phyloP scores from a whole-genome alignment of 1,284 basidiomycete species.

The Sanghuangporus weigelae region DNA sequence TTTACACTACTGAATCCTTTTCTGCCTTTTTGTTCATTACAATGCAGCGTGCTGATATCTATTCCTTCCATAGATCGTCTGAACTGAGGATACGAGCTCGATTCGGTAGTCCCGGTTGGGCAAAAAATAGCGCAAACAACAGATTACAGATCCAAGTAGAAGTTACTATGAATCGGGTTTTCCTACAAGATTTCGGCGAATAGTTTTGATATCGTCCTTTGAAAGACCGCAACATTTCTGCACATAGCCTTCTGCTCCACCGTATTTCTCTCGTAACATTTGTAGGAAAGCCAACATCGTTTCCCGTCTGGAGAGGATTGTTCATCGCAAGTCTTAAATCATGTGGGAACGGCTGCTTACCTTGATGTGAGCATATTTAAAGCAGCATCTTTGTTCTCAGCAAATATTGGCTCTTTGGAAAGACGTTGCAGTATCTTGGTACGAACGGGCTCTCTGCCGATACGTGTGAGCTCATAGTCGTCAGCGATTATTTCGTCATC shows the following conservation, averaged over 20 bases:
- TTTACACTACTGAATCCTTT: conserved; percentile 7
- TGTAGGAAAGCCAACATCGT: conserved; percentile 66
- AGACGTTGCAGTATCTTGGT: conserved; percentile 62
- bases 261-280: conserved; percentile 55
- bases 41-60: not conserved
- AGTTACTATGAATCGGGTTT: conserved; percentile 1
- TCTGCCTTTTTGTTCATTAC: not conserved
- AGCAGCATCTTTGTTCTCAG: conserved; percentile 63
- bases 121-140: too few relatives aligned
- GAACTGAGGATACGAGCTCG: too few relatives aligned
- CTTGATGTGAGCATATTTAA: conserved; percentile 74
- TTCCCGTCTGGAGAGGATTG: conserved; percentile 42
- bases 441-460: conserved; percentile 72
- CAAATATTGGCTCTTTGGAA: conserved; percentile 63
- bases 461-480: conserved; percentile 71
- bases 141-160: too few relatives aligned
- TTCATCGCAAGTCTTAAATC: conserved; percentile 9
- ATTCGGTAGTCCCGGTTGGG: too few relatives aligned
- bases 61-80: not conserved
- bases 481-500: conserved; percentile 54
- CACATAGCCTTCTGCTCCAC: conserved; percentile 62
- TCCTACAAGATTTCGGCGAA: conserved; percentile 55
- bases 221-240: conserved; percentile 47
- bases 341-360: conserved; percentile 32
- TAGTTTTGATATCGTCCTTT: conserved; percentile 52